Percentiles rank a stretch among this genome's conserved stretches.
Evolutionary conservation across 352 stramenopile genomes (phyloP).

Genomic region (Globisporangium polare): DNA sequence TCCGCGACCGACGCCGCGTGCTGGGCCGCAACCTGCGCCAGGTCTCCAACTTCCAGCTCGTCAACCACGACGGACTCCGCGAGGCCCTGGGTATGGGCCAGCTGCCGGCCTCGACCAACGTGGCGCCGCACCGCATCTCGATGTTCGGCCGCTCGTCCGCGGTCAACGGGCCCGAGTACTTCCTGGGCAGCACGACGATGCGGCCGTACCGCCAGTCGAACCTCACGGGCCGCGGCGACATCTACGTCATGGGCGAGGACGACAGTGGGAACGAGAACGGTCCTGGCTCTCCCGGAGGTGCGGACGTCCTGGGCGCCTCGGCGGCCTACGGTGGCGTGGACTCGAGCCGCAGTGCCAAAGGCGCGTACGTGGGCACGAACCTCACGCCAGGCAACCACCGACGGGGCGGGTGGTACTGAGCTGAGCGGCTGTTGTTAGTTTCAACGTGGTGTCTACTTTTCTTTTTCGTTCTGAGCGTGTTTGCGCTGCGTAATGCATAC

Average conservation of each 20-base stretch:
- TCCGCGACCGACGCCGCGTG: constrained; percentile 3
- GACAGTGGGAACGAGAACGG: background rate
- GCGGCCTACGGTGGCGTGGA: background rate
- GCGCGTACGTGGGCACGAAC: background rate
- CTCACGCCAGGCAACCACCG: background rate
- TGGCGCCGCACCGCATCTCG: constrained; percentile 3
- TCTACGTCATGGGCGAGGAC: constrained; percentile 6
- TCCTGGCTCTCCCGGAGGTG: background rate
- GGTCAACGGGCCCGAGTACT: constrained; percentile 6
- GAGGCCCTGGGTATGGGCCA: constrained; percentile 4
- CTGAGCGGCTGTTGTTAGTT: too few species aligned
- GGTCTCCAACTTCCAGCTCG: background rate
- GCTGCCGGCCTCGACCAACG: background rate
- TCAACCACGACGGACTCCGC: constrained; percentile 3
- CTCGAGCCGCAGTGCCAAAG: constrained; percentile 8
- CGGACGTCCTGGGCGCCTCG: background rate
- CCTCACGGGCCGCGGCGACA: constrained; percentile 1
- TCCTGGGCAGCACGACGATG: background rate
- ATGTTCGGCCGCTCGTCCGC: constrained; percentile 6
- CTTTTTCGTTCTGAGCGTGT: too few species aligned
- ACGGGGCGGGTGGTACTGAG: background rate
- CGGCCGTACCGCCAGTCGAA: constrained; percentile 3
- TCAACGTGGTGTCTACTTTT: too few species aligned
- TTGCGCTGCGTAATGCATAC: too few species aligned
- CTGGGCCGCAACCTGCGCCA: constrained; percentile 1